Evolutionary conservation across 1,284 basidiomycete species (phyloP).

Genomic region (Ustilago trichophora): DNA sequence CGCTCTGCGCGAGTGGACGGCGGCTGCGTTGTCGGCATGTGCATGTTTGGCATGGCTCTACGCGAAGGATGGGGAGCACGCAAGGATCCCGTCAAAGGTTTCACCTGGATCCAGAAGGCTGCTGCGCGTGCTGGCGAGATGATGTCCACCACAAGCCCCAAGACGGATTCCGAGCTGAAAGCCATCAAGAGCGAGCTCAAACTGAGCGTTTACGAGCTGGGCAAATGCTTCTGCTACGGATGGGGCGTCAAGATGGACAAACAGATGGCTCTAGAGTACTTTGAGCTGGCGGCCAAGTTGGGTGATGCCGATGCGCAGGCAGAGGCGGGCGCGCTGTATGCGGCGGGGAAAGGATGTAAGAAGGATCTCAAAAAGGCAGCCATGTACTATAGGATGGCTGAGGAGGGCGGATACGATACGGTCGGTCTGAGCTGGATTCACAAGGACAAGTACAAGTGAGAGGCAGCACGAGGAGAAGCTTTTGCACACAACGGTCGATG

Average conservation of each 20-base stretch:
- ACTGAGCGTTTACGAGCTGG: constrained; percentile 88
- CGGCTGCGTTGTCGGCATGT: constrained; percentile 86
- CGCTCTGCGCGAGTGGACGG: constrained; percentile 78
- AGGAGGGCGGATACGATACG: constrained; percentile 57
- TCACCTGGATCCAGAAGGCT: constrained; percentile 82
- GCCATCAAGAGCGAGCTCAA: constrained; percentile 77
- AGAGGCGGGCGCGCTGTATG: constrained; percentile 79
- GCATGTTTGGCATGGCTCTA: constrained; percentile 89
- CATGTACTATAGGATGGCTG: constrained; percentile 86
- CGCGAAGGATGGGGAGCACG: constrained; percentile 86
- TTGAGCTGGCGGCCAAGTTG: constrained; percentile 80
- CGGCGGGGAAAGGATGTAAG: constrained; percentile 82
- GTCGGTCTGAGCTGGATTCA: constrained; percentile 62
- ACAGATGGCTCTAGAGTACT: constrained; percentile 75
- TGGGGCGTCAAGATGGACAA: constrained; percentile 86
- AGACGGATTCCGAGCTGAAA: constrained; percentile 65
- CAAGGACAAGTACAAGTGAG: constrained; percentile 58
- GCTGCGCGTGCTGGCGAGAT: constrained; percentile 83
- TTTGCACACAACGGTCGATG: too few relatives aligned
- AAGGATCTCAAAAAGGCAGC: constrained; percentile 86
- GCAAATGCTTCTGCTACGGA: constrained; percentile 88
- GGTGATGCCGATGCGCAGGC: constrained; percentile 87
- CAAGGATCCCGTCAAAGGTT: constrained; percentile 74
- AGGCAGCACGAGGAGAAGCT: too few relatives aligned
- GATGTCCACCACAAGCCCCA: constrained; percentile 72